These are phyloP conservation scores for Suhomyces kilbournensis DNA, from an alignment of 805 yeast genomes.

Conservation along the genomic window DNA sequence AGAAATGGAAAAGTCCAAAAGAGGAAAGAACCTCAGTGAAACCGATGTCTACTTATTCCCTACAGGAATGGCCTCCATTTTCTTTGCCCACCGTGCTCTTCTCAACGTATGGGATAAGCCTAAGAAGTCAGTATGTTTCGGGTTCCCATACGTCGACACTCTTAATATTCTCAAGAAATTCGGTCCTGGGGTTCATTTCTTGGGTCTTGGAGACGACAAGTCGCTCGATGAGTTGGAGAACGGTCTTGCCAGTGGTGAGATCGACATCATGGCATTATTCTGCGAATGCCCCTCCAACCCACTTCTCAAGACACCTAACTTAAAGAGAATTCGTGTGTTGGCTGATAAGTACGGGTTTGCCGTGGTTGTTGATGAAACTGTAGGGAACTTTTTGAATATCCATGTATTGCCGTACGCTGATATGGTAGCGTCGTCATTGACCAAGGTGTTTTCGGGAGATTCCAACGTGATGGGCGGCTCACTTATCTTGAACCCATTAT, in stretches of 20 bases:
- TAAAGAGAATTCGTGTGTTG: slow-evolving; percentile 59
- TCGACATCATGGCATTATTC: slow-evolving; percentile 67
- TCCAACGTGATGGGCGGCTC: slow-evolving; percentile 96
- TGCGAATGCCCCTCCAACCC: slow-evolving; percentile 97
- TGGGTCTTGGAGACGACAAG: slow-evolving; percentile 77
- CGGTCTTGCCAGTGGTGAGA: slow-evolving; percentile 53
- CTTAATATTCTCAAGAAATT: slow-evolving; percentile 80
- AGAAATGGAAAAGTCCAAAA: slow-evolving; percentile 23
- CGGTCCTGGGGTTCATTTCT: slow-evolving; percentile 87
- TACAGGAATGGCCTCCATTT: slow-evolving; percentile 91
- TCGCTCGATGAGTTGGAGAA: slow-evolving; percentile 64
- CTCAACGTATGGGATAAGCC: slow-evolving; percentile 25
- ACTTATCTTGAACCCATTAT: slow-evolving; percentile 68
- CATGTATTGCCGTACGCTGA: slow-evolving; percentile 83
- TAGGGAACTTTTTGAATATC: slow-evolving; percentile 85
- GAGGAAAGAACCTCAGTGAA: slow-evolving; percentile 38
- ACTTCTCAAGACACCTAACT: slow-evolving; percentile 79
- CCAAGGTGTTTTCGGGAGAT: slow-evolving; percentile 92
- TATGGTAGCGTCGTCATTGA: slow-evolving; percentile 78
- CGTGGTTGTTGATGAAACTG: slow-evolving; percentile 89
- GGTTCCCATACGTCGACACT: slow-evolving; percentile 95
- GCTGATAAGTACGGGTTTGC: slow-evolving; percentile 71
- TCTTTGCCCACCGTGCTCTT: slow-evolving; percentile 67
- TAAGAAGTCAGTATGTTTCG: slow-evolving; percentile 83
- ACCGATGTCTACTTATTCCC: slow-evolving; percentile 82